phyloP scores from a whole-genome alignment of 495 filamentous ascomycete species.

The Glonium stellatum region DNA sequence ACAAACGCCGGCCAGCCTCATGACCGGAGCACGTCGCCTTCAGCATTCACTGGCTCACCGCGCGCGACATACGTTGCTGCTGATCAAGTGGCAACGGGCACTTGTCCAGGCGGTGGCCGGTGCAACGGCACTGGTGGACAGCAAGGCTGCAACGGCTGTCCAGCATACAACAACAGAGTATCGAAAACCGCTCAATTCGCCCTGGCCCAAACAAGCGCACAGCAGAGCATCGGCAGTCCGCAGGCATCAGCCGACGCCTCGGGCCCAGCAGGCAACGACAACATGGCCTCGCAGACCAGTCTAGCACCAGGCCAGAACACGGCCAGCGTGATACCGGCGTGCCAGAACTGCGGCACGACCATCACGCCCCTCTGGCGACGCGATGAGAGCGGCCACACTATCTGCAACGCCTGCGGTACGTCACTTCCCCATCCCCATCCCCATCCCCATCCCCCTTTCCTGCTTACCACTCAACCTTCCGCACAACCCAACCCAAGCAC shows the following conservation, averaged over 20 bases:
- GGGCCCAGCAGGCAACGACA: not conserved
- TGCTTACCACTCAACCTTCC: not conserved
- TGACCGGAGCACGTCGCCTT: conserved; percentile 38
- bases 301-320: conserved; percentile 42
- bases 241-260: not conserved
- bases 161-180: conserved; percentile 93
- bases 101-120: conserved; percentile 88
- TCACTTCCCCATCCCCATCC: conserved; percentile 24
- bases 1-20: conserved; percentile 24
- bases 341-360: conserved; percentile 95
- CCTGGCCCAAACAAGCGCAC: conserved; percentile 41
- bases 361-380: conserved; percentile 94
- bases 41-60: conserved; percentile 21
- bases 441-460: conserved; percentile 9
- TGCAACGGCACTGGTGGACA: conserved; percentile 97
- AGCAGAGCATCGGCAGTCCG: conserved; percentile 16
- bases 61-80: conserved; percentile 70
- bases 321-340: conserved; percentile 73
- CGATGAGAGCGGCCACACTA: conserved; percentile 91
- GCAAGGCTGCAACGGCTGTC: conserved; percentile 92
- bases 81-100: conserved; percentile 65
- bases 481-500: not conserved
- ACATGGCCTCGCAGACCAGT: conserved; percentile 10
- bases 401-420: conserved; percentile 97
- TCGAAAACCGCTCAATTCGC: conserved; percentile 74